Evolutionary conservation across 2,329 filamentous ascomycete genomes (phyloP), one percentile per base, ranked within the genome.

Genomic region (Exophiala xenobiotica): DNA sequence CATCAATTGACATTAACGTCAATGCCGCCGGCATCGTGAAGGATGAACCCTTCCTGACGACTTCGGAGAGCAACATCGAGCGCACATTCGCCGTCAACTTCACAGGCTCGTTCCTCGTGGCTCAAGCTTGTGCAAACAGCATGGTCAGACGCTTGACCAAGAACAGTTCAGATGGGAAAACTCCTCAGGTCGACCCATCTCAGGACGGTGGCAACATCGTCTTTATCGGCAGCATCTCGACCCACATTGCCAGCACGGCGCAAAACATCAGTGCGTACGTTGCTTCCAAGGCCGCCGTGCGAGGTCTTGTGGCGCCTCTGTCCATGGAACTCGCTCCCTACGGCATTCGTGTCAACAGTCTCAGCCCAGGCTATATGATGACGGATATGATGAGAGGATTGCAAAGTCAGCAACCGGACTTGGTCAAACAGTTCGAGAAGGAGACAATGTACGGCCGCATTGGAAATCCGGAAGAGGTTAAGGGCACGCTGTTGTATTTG

Each of bases 301-400:
- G 88, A 68, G 85, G 84, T 6, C 87, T 90, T 68, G 83, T 86
- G 59, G 84, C 86, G 66, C 82, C 79, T 57, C 85, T 90, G 69
- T 83, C 86, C 2, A 51, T 70, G 67, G 61, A 59, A 33, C 29
- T 59, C 41, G 38, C 54, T n/a, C 31, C 14, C 12, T 57, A 62
- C 48, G 61, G 61, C 6, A 67, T 68, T 41, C 60, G 65, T 18
- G 65, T 67, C 50, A 68, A 68, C 54, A 61, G 54, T 31, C 46
- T 68, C 4, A 60, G 55, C 46, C 66, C 66, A 3, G 66, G 66
- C 20, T 60, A 54, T 22, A 65, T 63, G 53, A 55, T 60, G 58
- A 65, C 65, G 27, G 60, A 60, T 40, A 62, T 62, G 61, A 62
- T 61, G 56, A 37, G 41, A 29, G 39, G 46, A 20, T 43, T 59